phyloP scores from a whole-genome alignment of 2,329 filamentous ascomycete species.

The Aureobasidium leucospermi region DNA sequence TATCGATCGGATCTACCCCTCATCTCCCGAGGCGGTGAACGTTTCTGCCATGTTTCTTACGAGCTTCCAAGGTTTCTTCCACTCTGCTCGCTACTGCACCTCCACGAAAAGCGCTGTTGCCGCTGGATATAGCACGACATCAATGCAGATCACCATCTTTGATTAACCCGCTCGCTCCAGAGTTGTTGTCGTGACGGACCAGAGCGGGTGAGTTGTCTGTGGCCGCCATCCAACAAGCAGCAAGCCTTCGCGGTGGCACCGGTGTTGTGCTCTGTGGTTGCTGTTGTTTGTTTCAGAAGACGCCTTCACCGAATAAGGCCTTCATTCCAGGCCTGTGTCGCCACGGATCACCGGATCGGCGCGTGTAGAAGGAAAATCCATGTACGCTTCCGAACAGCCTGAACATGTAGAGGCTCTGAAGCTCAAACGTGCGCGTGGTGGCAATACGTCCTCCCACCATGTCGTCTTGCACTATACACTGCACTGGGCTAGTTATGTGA shows the following conservation, averaged over 20 bases:
- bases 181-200: background rate
- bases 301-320: background rate
- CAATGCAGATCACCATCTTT: background rate
- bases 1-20: background rate
- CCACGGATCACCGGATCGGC: background rate
- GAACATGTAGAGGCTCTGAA: background rate
- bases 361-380: background rate
- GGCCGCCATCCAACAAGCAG: background rate
- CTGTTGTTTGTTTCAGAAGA: background rate
- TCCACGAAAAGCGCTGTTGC: background rate
- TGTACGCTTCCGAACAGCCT: background rate
- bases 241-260: background rate
- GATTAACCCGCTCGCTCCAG: background rate
- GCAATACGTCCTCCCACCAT: background rate
- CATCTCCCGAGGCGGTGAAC: background rate
- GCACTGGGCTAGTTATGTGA: background rate
- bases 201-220: background rate
- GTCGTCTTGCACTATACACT: background rate
- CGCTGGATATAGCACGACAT: background rate
- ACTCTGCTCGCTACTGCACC: background rate
- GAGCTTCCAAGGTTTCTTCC: no score
- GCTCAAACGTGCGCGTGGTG: background rate
- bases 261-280: background rate
- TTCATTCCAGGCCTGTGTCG: background rate
- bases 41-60: background rate